Evolutionary conservation across 2,329 filamentous ascomycete species (phyloP), one percentile per base, ranked within the genome.

Genomic region (Cordyceps javanica): DNA sequence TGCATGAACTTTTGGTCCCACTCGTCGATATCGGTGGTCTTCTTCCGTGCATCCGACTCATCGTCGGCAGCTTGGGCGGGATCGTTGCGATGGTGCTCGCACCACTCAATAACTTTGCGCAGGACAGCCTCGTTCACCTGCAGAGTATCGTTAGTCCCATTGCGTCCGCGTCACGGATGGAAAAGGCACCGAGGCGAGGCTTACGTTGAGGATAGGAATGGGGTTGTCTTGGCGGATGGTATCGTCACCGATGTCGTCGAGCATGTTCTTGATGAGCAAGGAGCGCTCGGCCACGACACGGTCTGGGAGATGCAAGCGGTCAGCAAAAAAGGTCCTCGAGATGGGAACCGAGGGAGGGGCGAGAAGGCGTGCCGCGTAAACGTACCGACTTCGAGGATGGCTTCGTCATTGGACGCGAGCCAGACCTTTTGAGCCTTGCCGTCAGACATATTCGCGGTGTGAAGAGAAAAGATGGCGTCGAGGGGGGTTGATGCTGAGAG

Each of bases 1-100:
- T 97, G 93, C 94, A 99, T 97, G 75, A 97, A 99, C 77, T 99
- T 99, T 75, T 97, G 93, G 67, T 99, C 94, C 94, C 94, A 99
- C 76, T 99, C 94, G 60, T 97, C 94, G 64, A 99, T 99, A 67
- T 99, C 94, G 48, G 94, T 97, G 1, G 92, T 96, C 85, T 96
- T 97, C 82, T 97, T 97, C 66, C 94, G 90, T 52, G 87, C 91
- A 68, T 97, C 93, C 61, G 89, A 88, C 67, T 99, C 91, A 60
- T 96, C 94, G 62, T 97, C 93, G 67, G 86, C 84, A 55, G 87
- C 80, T 62, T 86, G 82, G n/a, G 86, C 81, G 39, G 94, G 91
- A 69, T 99, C 94, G 72, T 86, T 85, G 73, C 90, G 89, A 82
- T 99, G 94, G 72, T 97, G 91, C 63, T 90, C 85, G 78, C 94